Conservation (phyloP, 805 yeast genomes). For the Hanseniaspora singularis region DNA sequence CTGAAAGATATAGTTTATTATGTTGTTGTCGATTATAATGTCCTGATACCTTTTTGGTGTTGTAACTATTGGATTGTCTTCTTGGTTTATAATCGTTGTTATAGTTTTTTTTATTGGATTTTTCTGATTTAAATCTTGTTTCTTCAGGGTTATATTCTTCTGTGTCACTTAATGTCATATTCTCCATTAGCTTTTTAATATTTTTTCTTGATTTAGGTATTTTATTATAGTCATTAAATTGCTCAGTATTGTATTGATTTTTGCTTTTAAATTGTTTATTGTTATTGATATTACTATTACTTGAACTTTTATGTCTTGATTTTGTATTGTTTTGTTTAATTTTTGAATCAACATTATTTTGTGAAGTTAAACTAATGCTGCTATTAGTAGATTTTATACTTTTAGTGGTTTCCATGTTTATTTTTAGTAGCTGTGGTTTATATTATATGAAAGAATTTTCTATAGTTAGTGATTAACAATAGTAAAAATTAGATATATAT, state of each 20-base stretch:
- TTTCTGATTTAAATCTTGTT: too few species aligned
- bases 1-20: slow-evolving; percentile 37
- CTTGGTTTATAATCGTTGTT: neutral
- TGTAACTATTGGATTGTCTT: neutral
- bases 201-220: slow-evolving; percentile 11
- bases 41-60: neutral
- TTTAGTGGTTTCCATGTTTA: too few species aligned
- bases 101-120: slow-evolving; percentile 6
- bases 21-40: neutral
- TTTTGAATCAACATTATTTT: neutral
- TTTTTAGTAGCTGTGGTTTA: too few species aligned
- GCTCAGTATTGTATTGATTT: neutral
- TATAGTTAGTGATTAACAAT: too few species aligned
- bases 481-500: too few species aligned
- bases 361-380: too few species aligned
- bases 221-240: neutral
- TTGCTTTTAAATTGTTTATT: neutral
- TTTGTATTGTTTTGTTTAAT: neutral
- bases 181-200: slow-evolving; percentile 3
- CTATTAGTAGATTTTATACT: too few species aligned
- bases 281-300: slow-evolving; percentile 8
- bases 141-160: too few species aligned
- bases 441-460: too few species aligned
- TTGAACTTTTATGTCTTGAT: slow-evolving; percentile 1
- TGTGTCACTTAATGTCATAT: too few species aligned